Base-by-base conservation (phyloP, 495 filamentous ascomycete genomes). In the Podospora appendiculata region DNA sequence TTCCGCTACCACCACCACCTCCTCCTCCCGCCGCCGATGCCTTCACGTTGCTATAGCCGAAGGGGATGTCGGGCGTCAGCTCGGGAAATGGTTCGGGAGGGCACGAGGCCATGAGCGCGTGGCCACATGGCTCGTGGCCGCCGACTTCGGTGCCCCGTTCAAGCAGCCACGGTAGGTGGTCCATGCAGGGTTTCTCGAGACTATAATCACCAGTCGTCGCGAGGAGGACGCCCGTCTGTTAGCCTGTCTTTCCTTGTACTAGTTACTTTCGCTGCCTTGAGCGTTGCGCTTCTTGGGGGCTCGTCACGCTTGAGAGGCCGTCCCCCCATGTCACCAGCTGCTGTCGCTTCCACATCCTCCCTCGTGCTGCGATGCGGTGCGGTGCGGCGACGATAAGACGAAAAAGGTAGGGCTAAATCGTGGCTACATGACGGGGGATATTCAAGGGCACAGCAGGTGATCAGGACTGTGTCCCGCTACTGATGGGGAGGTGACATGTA, bases 181-280 rank as follows among this genome's bases (percentile, higher is more conserved):
- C 87, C 77, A 94, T 92, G 78, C 93, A 98, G 9, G 90, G 90
- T 58, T 82, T 81, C 78, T 98, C 93, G 68, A 98, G 84, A 67
- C 92, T 96, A 70, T 63, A 62, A 48, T 33, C 45, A 35, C 42
- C 61, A 33, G 14, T 35, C 48, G 33, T 48, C 36, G 41, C 41
- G 38, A 45, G 47, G 44, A 41, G 34, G 41, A 33, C 44, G 50
- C 50, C 52, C 49, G 8, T 41, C 36, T 55, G 57, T 58, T 55
- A 62, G 55, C 56, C 43, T 57, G 18, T 41, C 25, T 35, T 42
- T 9, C 18, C 18, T n/a, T 32, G 14, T 36, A 25, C 25, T 25
- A 25, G 25, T 25, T 25, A 25, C 25, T 25, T 25, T 25, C 25
- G 25, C 25, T 25, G 25, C 25, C 41, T 43, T 17, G 41, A 19